These are phyloP conservation scores for Solanum acaule DNA, from an alignment of 257 asterid species.

Conservation along the genomic window DNA sequence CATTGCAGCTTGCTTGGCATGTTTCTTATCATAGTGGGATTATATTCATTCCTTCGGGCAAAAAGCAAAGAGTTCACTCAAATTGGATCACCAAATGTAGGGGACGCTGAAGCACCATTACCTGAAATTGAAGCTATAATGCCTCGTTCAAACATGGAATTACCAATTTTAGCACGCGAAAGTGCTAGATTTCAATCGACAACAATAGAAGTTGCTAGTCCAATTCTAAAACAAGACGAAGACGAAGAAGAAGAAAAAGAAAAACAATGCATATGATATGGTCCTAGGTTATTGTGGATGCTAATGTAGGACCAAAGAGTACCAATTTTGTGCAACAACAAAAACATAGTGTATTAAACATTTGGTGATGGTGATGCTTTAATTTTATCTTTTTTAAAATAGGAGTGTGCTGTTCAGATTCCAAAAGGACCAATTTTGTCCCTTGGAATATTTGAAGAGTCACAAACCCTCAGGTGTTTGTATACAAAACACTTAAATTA, in stretches of 20 bases:
- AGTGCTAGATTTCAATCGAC: background rate
- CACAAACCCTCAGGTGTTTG: background rate
- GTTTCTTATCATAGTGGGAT: slow-evolving; percentile 36
- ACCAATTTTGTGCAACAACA: background rate
- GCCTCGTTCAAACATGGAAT: background rate
- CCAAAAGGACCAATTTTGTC: background rate
- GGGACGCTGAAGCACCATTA: background rate
- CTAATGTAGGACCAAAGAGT: background rate
- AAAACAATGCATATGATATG: background rate
- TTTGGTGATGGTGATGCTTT: too few species aligned
- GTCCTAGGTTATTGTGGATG: background rate
- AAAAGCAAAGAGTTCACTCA: slow-evolving; percentile 11
- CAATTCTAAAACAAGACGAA: background rate
- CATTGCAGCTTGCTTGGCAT: slow-evolving; percentile 48
- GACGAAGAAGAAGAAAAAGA: background rate
- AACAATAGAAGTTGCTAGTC: background rate
- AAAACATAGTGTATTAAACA: background rate
- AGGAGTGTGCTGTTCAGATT: background rate
- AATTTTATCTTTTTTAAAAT: background rate
- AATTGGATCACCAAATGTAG: background rate
- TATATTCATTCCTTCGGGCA: slow-evolving; percentile 50
- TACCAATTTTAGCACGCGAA: background rate
- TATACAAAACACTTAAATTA: background rate
- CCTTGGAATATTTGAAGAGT: background rate
- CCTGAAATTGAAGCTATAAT: background rate